These are phyloP conservation scores for Fraxinus latifolia DNA, from an alignment of 305 asterid species.

Conservation along the genomic window DNA sequence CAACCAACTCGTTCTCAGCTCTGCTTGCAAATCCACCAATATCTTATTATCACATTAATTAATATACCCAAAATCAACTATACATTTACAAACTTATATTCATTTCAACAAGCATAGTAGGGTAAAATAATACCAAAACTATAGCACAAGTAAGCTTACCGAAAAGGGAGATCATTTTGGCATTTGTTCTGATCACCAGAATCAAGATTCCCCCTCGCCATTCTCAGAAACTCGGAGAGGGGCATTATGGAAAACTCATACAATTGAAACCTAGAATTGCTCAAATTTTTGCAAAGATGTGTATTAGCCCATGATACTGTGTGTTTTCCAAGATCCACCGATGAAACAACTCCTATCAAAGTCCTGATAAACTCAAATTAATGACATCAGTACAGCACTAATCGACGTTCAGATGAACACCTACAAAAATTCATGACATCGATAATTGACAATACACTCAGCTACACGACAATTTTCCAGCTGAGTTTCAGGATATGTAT, in stretches of 20 bases:
- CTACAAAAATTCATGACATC: constrained; percentile 27
- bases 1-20: constrained; percentile 51
- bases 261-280: constrained; percentile 25
- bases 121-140: neutral
- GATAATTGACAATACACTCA: constrained; percentile 13
- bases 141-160: constrained; percentile 37
- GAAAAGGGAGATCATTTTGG: constrained; percentile 32
- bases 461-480: constrained; percentile 25
- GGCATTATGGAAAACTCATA: constrained; percentile 52
- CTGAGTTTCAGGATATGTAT: constrained; percentile 17
- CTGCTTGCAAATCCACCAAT: constrained; percentile 41
- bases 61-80: neutral
- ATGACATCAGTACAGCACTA: constrained; percentile 23
- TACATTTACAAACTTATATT: neutral
- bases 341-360: constrained; percentile 21
- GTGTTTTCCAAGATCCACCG: constrained; percentile 18
- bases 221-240: constrained; percentile 69
- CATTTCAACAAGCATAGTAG: constrained; percentile 13
- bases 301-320: constrained; percentile 12
- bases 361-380: constrained; percentile 21
- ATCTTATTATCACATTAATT: constrained; percentile 3
- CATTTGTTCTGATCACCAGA: constrained; percentile 39
- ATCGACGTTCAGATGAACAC: constrained; percentile 25
- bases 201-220: constrained; percentile 64
- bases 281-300: constrained; percentile 19